Conservation (phyloP, 257 asterid species). For the Penstemon eatonii region DNA sequence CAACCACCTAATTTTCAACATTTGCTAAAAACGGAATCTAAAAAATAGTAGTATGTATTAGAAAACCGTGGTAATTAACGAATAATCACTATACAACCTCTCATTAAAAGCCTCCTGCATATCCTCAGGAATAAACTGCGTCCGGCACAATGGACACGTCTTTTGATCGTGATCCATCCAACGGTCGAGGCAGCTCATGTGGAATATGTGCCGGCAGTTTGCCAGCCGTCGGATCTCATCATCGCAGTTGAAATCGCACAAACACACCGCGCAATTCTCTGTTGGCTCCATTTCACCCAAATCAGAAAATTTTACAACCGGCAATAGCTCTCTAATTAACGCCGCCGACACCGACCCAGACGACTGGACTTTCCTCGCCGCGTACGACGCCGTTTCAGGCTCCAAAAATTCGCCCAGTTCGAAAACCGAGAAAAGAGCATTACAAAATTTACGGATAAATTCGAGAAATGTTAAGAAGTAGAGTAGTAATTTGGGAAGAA, state of each 20-base stretch:
- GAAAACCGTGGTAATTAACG: constrained; percentile 40
- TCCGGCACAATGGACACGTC: constrained; percentile 73
- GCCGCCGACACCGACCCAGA: constrained; percentile 50
- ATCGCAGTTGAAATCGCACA: constrained; percentile 49
- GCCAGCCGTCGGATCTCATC: constrained; percentile 67
- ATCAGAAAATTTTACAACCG: constrained; percentile 55
- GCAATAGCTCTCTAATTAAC: constrained; percentile 56
- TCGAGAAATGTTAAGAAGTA: constrained; percentile 57
- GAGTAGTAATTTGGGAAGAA: constrained; percentile 68
- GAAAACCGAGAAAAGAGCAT: constrained; percentile 37
- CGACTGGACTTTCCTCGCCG: constrained; percentile 22
- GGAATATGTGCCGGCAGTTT: constrained; percentile 64
- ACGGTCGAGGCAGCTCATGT: constrained; percentile 62
- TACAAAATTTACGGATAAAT: constrained; percentile 43
- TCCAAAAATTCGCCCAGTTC: constrained; percentile 69
- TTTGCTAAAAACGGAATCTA: no score
- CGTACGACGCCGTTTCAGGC: constrained; percentile 43
- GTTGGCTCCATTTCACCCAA: constrained; percentile 35
- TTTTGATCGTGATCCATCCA: constrained; percentile 84
- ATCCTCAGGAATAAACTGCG: constrained; percentile 52
- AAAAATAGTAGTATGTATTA: constrained; percentile 17
- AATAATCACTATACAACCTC: constrained; percentile 48
- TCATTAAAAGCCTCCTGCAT: constrained; percentile 59
- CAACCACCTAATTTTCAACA: no score
- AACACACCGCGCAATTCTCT: constrained; percentile 65